Evolutionary conservation across 306 rosid species (phyloP).

Genomic region (Vigna angularis): DNA sequence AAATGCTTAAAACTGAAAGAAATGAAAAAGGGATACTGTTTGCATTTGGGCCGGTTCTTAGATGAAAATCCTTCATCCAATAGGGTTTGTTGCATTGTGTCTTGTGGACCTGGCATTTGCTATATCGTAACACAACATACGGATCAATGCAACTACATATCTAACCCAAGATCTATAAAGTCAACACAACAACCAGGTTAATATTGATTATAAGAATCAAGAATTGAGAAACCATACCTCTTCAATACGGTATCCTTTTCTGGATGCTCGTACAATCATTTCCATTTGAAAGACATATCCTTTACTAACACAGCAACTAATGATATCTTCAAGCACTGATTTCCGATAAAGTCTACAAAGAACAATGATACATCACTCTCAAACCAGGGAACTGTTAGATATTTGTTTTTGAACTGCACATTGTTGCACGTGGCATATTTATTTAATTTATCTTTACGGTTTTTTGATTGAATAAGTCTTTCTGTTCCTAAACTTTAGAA

Average conservation of each 20-base stretch:
- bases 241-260: conserved; percentile 89
- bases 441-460: no score
- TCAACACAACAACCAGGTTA: conserved; percentile 33
- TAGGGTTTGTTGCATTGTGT: no score
- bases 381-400: no score
- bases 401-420: no score
- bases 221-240: conserved; percentile 63
- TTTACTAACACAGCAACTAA: conserved; percentile 89
- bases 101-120: no score
- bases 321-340: conserved; percentile 90
- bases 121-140: background rate
- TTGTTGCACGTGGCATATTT: no score
- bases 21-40: no score
- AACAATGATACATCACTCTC: conserved; percentile 38
- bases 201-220: conserved; percentile 31
- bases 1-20: no score
- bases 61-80: no score
- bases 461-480: no score
- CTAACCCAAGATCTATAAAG: conserved; percentile 14
- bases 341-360: conserved; percentile 82
- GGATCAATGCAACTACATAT: background rate
- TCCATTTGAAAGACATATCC: conserved; percentile 99
- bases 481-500: no score
- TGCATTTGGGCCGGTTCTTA: no score
- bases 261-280: conserved; percentile 96